Conservation (phyloP, 2,329 filamentous ascomycete species). For the Colletotrichum eremochloae region DNA sequence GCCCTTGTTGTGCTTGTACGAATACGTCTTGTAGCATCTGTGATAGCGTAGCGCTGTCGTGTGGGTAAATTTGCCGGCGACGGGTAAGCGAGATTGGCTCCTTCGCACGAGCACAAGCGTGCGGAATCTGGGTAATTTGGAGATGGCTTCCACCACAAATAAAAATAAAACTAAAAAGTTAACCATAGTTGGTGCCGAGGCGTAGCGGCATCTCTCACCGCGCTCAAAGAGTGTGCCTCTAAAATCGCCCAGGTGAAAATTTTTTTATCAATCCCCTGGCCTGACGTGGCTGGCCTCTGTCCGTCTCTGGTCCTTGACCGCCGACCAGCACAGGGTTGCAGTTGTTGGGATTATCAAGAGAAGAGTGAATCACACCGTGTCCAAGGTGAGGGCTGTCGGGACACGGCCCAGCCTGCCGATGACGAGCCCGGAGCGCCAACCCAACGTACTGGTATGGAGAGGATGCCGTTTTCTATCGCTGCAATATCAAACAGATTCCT, state of each 20-base stretch:
- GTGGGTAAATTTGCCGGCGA: slow-evolving; percentile 34
- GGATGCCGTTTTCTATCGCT: slow-evolving; percentile 19
- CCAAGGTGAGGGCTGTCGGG: slow-evolving; percentile 37
- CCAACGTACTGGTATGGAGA: slow-evolving; percentile 30
- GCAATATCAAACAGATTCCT: slow-evolving; percentile 35
- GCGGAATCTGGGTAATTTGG: slow-evolving; percentile 27
- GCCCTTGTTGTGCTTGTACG: slow-evolving; percentile 19
- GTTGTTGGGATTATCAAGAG: slow-evolving; percentile 32
- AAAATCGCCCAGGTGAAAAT: slow-evolving; percentile 34
- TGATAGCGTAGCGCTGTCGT: slow-evolving; percentile 27
- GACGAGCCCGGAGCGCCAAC: slow-evolving; percentile 3
- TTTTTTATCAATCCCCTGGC: slow-evolving; percentile 36
- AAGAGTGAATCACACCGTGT: slow-evolving; percentile 36
- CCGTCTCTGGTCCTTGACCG: slow-evolving; percentile 24
- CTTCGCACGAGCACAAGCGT: slow-evolving; percentile 33
- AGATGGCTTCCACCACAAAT: slow-evolving; percentile 28
- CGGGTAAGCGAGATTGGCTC: slow-evolving; percentile 39
- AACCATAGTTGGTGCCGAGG: slow-evolving; percentile 21
- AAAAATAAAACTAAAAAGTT: slow-evolving; percentile 13
- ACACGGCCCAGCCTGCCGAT: slow-evolving; percentile 23
- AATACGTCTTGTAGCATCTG: neutral
- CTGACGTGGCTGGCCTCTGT: slow-evolving; percentile 38
- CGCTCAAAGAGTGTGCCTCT: slow-evolving; percentile 28
- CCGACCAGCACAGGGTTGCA: slow-evolving; percentile 30
- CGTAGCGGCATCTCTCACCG: slow-evolving; percentile 25